A percentile compares a stretch with the other conserved stretches of the same genome.
These are phyloP conservation scores for Neopestalotiopsis sp. DNA, from an alignment of 2,329 filamentous ascomycete species.

Conservation along the genomic window DNA sequence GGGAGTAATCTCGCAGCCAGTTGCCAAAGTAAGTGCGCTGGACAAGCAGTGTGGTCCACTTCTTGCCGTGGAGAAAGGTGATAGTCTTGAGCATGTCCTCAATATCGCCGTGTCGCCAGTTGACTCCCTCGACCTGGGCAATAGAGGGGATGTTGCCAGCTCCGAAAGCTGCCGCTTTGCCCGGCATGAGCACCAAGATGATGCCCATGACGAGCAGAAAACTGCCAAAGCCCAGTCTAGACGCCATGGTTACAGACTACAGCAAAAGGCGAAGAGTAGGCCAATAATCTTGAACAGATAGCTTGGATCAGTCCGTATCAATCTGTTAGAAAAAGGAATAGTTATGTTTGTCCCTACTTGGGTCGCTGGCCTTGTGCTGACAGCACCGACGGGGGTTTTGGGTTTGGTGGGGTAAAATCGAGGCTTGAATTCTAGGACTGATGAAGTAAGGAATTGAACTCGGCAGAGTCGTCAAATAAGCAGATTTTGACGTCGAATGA, in stretches of 20 bases:
- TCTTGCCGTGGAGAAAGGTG: conserved; percentile 79
- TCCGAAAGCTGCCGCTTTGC: conserved; percentile 66
- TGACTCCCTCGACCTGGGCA: conserved; percentile 68
- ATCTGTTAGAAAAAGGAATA: not conserved
- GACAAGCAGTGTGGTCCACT: conserved; percentile 82
- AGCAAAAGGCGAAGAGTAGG: too few species aligned
- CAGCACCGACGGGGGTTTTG: not conserved
- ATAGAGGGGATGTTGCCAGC: conserved; percentile 75
- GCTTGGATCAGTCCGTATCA: not conserved
- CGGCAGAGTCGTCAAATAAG: not conserved
- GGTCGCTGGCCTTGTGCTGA: not conserved
- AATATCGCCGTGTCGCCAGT: conserved; percentile 78
- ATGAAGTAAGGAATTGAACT: not conserved
- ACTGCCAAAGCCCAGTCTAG: conserved; percentile 52
- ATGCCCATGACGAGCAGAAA: conserved; percentile 59
- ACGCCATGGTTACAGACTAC: conserved; percentile 46
- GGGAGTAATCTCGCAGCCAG: conserved; percentile 86
- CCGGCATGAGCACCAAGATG: conserved; percentile 62
- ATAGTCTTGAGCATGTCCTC: conserved; percentile 82
- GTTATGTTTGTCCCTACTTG: not conserved
- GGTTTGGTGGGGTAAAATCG: conserved; percentile 12
- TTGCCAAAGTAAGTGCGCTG: conserved; percentile 86
- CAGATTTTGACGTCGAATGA: not conserved
- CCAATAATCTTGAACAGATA: not conserved
- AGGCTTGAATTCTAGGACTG: not conserved